These are phyloP conservation scores for Trichoderma asperelloides DNA, from an alignment of 495 filamentous ascomycete species.

Conservation along the genomic window DNA sequence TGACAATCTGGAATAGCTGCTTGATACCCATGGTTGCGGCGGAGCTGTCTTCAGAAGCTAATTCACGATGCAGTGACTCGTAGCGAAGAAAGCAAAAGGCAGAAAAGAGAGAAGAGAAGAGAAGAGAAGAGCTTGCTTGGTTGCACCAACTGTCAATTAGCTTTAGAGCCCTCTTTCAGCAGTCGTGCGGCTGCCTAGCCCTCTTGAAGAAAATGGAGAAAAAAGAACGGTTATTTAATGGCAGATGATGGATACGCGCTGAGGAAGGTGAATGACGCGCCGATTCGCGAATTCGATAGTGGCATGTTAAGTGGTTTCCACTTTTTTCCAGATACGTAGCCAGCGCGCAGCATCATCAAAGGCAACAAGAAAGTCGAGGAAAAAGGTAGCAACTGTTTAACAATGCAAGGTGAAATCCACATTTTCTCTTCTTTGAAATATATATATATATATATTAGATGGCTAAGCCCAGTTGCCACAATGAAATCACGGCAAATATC, in stretches of 20 bases:
- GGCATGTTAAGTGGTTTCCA: conserved; percentile 4
- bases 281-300: not conserved
- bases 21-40: conserved; percentile 75
- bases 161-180: not conserved
- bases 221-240: conserved; percentile 3
- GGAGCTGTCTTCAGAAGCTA: conserved; percentile 15
- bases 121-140: not conserved
- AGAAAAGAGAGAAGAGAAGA: not conserved
- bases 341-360: not conserved
- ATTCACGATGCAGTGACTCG: not conserved
- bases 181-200: not conserved
- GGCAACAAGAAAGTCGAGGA: not conserved
- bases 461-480: too few relatives aligned
- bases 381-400: not conserved
- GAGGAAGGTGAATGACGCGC: conserved; percentile 12
- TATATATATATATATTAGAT: not conserved
- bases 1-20: conserved; percentile 75
- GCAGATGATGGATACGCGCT: conserved; percentile 14
- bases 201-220: not conserved
- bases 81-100: not conserved
- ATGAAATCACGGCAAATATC: too few relatives aligned
- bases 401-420: too few relatives aligned
- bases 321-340: not conserved
- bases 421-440: not conserved
- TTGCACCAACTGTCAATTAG: not conserved